Evolutionary conservation across 495 filamentous ascomycete genomes (phyloP), one percentile per base, ranked within the genome.

Genomic region (Chlorociboria aeruginascens): DNA sequence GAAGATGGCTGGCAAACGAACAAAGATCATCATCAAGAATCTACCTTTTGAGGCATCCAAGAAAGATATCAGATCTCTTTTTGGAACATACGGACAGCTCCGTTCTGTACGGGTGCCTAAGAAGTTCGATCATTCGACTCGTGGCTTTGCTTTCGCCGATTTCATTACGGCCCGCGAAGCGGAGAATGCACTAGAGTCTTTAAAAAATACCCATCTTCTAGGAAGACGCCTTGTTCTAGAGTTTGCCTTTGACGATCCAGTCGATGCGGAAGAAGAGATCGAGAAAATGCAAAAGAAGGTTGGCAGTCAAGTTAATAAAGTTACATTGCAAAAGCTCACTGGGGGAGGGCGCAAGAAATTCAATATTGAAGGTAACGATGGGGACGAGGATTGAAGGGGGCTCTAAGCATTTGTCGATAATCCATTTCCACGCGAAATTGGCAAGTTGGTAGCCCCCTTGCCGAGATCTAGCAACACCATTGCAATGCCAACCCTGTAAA

Each of bases 1-100:
- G 71, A 88, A 85, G 62, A 61, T 76, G 12, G 77, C 81, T 3
- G 76, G 73, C 20, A 77, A 78, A 55, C 73, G 77, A 44, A 95
- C 89, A 31, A 96, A 97, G 71, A 81, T 99, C 57, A 83, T 97
- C 63, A 86, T 98, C 71, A 97, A 97, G 72, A 99, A 99, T 69
- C 66, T 99, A 60, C 92, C 92, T 8, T 99, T 99, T 69, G 85
- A 97, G 66, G 82, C 84, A 8, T 83, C 78, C 36, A 95, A 60
- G 72, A 89, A 92, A 61, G 93, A 99, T 56, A 70, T 99, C 30
- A 77, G 84, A 35, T 70, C 80, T 12, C 71, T 99, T 8, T 86
- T 99, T 62, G 79, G 84, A 39, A 72, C 84, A 13, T 99, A 95
- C 61, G 92, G 93, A 14, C 83, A 93, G 56, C 75, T 99, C 45